phyloP scores from a whole-genome alignment of 2,329 filamentous ascomycete species.

The Fusarium solani-melongenae region DNA sequence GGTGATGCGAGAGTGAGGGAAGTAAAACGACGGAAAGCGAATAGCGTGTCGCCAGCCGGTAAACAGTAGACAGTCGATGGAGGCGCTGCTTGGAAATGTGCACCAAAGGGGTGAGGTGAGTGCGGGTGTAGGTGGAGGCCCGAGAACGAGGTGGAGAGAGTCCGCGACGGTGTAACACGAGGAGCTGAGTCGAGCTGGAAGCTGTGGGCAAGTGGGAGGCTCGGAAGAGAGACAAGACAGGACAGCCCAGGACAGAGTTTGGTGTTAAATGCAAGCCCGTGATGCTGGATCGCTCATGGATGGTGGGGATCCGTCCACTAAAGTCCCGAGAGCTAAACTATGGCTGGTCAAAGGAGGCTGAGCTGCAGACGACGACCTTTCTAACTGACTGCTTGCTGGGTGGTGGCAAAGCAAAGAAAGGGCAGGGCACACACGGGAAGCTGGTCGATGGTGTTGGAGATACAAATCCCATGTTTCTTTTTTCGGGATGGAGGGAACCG shows the following conservation, averaged over 20 bases:
- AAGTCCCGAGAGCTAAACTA: constrained; percentile 28
- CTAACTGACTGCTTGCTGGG: constrained; percentile 14
- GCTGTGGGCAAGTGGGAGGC: background rate
- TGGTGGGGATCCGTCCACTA: constrained; percentile 21
- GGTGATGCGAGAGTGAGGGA: constrained; percentile 29
- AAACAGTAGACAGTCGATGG: constrained; percentile 27
- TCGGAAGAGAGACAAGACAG: constrained; percentile 10
- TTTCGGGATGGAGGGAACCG: constrained; percentile 36
- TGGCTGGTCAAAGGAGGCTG: constrained; percentile 33
- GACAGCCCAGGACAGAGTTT: constrained; percentile 20
- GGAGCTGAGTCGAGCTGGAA: constrained; percentile 31
- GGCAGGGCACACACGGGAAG: background rate
- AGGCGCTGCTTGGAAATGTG: constrained; percentile 17
- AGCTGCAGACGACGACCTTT: constrained; percentile 25
- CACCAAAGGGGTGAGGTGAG: background rate
- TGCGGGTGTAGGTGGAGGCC: constrained; percentile 1
- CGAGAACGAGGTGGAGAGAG: constrained; percentile 23
- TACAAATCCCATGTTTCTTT: constrained; percentile 35
- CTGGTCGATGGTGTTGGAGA: constrained; percentile 14
- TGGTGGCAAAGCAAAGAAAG: constrained; percentile 23
- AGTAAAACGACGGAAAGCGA: constrained; percentile 21
- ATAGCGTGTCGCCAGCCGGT: constrained; percentile 13
- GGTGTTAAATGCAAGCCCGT: constrained; percentile 28
- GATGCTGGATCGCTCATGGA: constrained; percentile 12
- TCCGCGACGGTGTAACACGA: constrained; percentile 31